A percentile compares a stretch with the other conserved stretches of the same genome.
Evolutionary conservation across 257 asterid species (phyloP).

Genomic region (Solanum peruvianum): DNA sequence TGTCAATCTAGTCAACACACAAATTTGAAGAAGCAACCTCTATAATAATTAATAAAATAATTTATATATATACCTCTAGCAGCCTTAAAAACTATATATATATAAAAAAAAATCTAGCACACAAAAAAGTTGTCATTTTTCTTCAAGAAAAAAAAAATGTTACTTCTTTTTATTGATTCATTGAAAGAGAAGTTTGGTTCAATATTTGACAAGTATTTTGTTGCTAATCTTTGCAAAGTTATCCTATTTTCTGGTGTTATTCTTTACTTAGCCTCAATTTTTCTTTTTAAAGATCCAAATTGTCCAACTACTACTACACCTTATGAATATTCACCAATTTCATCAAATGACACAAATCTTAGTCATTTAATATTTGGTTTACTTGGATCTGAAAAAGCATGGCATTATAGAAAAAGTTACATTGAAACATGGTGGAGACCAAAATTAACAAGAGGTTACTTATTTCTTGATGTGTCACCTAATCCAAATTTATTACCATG

Average conservation of each 20-base stretch:
- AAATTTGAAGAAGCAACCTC: neutral
- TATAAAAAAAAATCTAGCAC: neutral
- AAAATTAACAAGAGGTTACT: conserved; percentile 35
- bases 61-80: neutral
- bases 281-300: neutral
- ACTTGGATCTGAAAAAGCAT: conserved; percentile 37
- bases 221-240: neutral
- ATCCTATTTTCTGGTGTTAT: neutral
- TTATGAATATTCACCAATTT: neutral
- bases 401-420: conserved; percentile 37
- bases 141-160: neutral
- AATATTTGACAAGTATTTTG: neutral
- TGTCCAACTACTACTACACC: neutral
- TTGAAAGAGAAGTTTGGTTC: neutral
- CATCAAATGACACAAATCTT: conserved; percentile 13
- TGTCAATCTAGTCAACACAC: neutral
- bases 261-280: neutral
- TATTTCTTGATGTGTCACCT: conserved; percentile 37
- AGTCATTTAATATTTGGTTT: conserved; percentile 52
- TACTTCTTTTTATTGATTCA: neutral
- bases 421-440: conserved; percentile 66
- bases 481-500: conserved; percentile 38
- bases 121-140: neutral
- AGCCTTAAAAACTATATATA: neutral
- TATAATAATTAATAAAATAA: neutral